Evolutionary conservation across 306 rosid genomes (phyloP).

Genomic region (Cucurbita pepo): DNA sequence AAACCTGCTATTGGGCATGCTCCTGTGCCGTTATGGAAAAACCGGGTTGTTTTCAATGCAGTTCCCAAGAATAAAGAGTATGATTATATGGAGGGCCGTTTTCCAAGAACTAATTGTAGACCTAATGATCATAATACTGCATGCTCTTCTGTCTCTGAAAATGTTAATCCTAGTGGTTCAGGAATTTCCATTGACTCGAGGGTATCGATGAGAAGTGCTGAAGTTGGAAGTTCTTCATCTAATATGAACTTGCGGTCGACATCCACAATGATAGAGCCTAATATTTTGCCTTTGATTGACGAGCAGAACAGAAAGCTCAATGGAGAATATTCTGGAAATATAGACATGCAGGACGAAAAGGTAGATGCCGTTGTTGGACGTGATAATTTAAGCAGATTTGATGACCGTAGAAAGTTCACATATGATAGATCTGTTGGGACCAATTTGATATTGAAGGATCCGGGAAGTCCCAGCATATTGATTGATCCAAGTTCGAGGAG

Average conservation of each 20-base stretch:
- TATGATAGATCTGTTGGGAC: constrained; percentile 49
- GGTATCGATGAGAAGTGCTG: constrained; percentile 18
- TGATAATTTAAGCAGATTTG: constrained; percentile 28
- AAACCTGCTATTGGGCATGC: constrained; percentile 44
- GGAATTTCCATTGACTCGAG: constrained; percentile 24
- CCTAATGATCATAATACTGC: constrained; percentile 51
- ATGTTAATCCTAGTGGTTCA: constrained; percentile 25
- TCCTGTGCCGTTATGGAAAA: constrained; percentile 67
- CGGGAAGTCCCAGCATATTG: constrained; percentile 38
- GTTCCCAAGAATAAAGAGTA: constrained; percentile 47
- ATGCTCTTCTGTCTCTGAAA: constrained; percentile 36
- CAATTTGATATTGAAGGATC: constrained; percentile 45
- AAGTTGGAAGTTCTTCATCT: constrained; percentile 17
- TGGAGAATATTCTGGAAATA: constrained; percentile 15
- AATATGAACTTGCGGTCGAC: constrained; percentile 18
- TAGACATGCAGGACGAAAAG: constrained; percentile 16
- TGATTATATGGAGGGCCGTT: constrained; percentile 21
- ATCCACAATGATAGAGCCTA: constrained; percentile 14
- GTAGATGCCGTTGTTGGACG: constrained; percentile 17
- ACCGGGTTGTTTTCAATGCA: constrained; percentile 53
- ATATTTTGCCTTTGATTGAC: constrained; percentile 17
- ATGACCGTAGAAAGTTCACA: constrained; percentile 33
- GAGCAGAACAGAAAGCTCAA: constrained; percentile 18
- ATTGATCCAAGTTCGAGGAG: constrained; percentile 34
- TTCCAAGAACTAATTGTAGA: constrained; percentile 32